Evolutionary conservation across 164 flowering plant species (phyloP).

Genomic region (Sedum album): DNA sequence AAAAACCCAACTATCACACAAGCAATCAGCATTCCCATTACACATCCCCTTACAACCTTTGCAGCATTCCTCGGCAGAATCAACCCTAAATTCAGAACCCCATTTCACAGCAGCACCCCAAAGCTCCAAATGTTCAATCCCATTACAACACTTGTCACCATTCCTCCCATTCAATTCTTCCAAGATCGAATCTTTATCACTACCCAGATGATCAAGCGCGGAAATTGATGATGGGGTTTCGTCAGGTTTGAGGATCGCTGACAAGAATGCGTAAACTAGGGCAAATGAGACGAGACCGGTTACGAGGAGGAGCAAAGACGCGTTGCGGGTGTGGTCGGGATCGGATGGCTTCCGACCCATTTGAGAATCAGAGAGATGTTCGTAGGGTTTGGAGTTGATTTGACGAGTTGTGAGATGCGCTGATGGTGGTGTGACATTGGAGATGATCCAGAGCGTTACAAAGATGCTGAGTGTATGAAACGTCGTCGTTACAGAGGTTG

Average conservation of each 20-base stretch:
- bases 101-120: slow-evolving; percentile 96
- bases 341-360: slow-evolving; percentile 56
- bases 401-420: neutral
- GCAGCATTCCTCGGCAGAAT: slow-evolving; percentile 66
- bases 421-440: neutral
- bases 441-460: neutral
- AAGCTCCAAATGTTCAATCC: slow-evolving; percentile 71
- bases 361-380: slow-evolving; percentile 8
- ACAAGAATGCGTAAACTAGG: slow-evolving; percentile 40
- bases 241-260: slow-evolving; percentile 23
- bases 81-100: slow-evolving; percentile 82
- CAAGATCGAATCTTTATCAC: slow-evolving; percentile 12
- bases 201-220: slow-evolving; percentile 6
- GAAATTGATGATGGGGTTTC: slow-evolving; percentile 4
- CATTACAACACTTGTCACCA: slow-evolving; percentile 54
- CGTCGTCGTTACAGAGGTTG: no score
- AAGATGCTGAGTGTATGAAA: no score
- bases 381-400: neutral
- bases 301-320: slow-evolving; percentile 9
- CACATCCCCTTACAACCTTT: slow-evolving; percentile 86
- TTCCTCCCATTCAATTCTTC: slow-evolving; percentile 13
- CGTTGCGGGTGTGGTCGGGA: slow-evolving; percentile 30
- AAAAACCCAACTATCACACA: slow-evolving; percentile 87
- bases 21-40: slow-evolving; percentile 58
- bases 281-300: slow-evolving; percentile 26